phyloP scores from a whole-genome alignment of 352 stramenopile species.

The Phytophthora parvispora region DNA sequence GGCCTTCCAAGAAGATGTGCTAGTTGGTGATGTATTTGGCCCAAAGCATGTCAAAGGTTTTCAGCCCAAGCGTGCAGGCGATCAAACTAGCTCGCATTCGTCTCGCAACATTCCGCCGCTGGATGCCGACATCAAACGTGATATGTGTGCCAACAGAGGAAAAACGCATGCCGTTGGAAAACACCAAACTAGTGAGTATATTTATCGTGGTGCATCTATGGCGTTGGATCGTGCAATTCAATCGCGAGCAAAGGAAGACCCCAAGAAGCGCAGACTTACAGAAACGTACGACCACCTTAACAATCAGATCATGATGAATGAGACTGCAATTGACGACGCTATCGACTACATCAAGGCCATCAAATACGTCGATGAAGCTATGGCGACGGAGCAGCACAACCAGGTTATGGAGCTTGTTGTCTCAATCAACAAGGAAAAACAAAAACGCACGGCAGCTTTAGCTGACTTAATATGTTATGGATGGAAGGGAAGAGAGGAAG shows the following conservation, averaged over 20 bases:
- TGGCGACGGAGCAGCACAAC: conserved; percentile 22
- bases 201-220: conserved; percentile 9
- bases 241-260: conserved; percentile 12
- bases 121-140: not conserved
- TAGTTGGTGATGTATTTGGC: not conserved
- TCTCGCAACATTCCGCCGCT: not conserved
- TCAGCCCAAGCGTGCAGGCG: not conserved
- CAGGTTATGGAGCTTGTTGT: conserved; percentile 36
- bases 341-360: conserved; percentile 31
- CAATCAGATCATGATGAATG: conserved; percentile 26
- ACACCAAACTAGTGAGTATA: conserved; percentile 4
- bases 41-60: not conserved
- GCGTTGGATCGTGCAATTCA: conserved; percentile 11
- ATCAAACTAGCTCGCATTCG: not conserved
- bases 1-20: not conserved
- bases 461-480: conserved; percentile 21
- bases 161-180: not conserved
- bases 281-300: conserved; percentile 32
- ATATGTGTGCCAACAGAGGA: not conserved
- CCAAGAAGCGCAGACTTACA: conserved; percentile 17
- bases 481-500: not conserved
- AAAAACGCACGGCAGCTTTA: conserved; percentile 20
- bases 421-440: conserved; percentile 31
- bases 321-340: conserved; percentile 29
- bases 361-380: conserved; percentile 26